Base-by-base conservation (phyloP, 257 asterid genomes). In the Nicotiana otophora region DNA sequence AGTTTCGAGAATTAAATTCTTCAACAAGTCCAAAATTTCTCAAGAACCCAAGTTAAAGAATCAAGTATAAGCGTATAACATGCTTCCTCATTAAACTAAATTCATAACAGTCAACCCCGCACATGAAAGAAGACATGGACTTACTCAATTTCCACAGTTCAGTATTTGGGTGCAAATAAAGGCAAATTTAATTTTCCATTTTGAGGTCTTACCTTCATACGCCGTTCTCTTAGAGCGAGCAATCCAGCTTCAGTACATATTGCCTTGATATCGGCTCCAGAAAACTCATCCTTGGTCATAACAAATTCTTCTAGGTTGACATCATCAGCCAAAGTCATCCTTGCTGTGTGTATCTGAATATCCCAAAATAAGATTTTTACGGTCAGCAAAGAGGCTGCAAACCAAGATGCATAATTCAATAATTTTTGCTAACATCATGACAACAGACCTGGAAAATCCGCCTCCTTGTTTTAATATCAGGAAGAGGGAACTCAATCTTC, bases 241-340 rank as follows among this genome's bases (percentile, higher is more conserved):
- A 95, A 84, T 85, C 97, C 98, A 83, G 98, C 97, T 91, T 95
- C 98, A 16, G 98, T 93, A 83, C 98, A 95, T 81, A 95, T 95
- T 62, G 98, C 98, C 87, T 93, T 95, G 83, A 95, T 95, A 85
- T 95, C 98, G 86, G 98, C 98, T 75, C 98, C 98, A 76, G 98
- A 95, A 81, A 95, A 90, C 88, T 93, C 98, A 75, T 93, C 97
- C 81, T 95, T 95, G 34, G 97, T 93, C 98, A 95, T 95, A 51
- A 95, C 97, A 85, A 93, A 95, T 86, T 95, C 98, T 84, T 95
- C 97, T 53, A 95, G 91, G 88, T 95, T 95, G 80, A 95, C 98
- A 87, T 93, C 98, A 85, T 91, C 97, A 84, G 98, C 85, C 90
- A 95, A 86, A 53, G 96, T 95, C 98, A 95, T 93, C 87, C 96